Base-by-base conservation (phyloP, 2,329 filamentous ascomycete genomes). In the Pezicula radicicola region DNA sequence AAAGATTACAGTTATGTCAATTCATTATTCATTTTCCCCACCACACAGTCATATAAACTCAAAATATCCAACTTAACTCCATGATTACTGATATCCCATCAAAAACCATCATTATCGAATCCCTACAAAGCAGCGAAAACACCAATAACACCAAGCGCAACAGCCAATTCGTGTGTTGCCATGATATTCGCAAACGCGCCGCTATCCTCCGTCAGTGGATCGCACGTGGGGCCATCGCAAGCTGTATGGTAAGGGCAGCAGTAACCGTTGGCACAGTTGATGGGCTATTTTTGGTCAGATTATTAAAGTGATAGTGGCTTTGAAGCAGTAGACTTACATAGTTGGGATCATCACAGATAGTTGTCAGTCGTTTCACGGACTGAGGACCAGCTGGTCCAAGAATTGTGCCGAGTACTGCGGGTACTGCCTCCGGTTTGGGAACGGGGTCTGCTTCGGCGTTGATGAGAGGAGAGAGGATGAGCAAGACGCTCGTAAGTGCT, bases 281-380 rank as follows among this genome's bases (percentile, higher is more conserved):
- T 47, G 4, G 45, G 45, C 45, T 47, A 2, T 50, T 43, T 48
- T 58, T 55, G 53, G 53, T 51, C 45, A 51, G 28, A 37, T n/a
- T 16, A 6, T 6, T 12, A 18, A 28, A 13, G 44, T 10, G 12
- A 16, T 5, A 28, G 25, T 33, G 44, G 45, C 28, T 28, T 19
- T 28, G 27, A 28, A 28, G 15, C 2, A 8, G 2, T 45, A 18
- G 13, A 42, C 30, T 47, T 36, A 47, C 45, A 36, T 47, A 47
- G 45, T 47, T 37, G 28, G 45, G 45, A 47, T 47, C 45, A 18
- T 35, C 45, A 36, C 45, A 47, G n/a, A 47, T 9, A n/a, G 45
- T 47, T 16, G 19, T n/a, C 16, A 37, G 27, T 9, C 45, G 25
- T 35, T 36, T 47, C 15, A 16, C 33, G 6, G 45, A 36, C 16